Base-by-base conservation (phyloP, 73 alveolate species). In the Paramecium biaurelia region DNA sequence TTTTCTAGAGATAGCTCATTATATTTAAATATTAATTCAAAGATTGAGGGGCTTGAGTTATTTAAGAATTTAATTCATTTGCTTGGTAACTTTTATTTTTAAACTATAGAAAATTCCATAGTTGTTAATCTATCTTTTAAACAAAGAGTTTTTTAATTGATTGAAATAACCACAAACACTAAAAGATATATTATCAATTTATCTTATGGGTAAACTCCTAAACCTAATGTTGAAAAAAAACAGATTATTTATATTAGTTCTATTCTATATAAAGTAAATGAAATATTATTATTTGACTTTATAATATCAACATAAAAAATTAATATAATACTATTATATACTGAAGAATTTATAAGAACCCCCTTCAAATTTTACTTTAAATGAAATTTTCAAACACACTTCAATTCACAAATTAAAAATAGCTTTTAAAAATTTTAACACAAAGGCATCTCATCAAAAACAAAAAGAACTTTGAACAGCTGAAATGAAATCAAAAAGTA, bases 161-260 rank as follows among this genome's bases (percentile, higher is more conserved):
- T n/a, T n/a, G n/a, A n/a, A n/a, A n/a, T n/a, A n/a, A n/a, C n/a
- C n/a, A n/a, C n/a, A n/a, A n/a, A n/a, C n/a, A n/a, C n/a, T n/a
- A n/a, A n/a, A n/a, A n/a, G n/a, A n/a, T n/a, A n/a, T n/a, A n/a
- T n/a, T n/a, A n/a, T n/a, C n/a, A n/a, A n/a, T n/a, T n/a, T n/a
- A n/a, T n/a, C n/a, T n/a, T 94, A 93, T 85, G 96, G 97, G 1
- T 72, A 92, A 85, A 70, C 89, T 43, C 96, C 97, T 18, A 95
- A 94, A 0, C 92, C 76, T 70, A 85, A 85, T 47, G 93, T 92
- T 21, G 96, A 94, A 14, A 70, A 94, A 30, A 43, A 92, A 7
- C n/a, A 47, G 76, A 68, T 47, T 86, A 14, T 94, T 59, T 76
- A 67, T 92, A 34, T 95, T 7, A 87, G 67, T 21, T 63, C 89